phyloP scores from a whole-genome alignment of 306 rosid species.

The Gastrolobium bilobum region DNA sequence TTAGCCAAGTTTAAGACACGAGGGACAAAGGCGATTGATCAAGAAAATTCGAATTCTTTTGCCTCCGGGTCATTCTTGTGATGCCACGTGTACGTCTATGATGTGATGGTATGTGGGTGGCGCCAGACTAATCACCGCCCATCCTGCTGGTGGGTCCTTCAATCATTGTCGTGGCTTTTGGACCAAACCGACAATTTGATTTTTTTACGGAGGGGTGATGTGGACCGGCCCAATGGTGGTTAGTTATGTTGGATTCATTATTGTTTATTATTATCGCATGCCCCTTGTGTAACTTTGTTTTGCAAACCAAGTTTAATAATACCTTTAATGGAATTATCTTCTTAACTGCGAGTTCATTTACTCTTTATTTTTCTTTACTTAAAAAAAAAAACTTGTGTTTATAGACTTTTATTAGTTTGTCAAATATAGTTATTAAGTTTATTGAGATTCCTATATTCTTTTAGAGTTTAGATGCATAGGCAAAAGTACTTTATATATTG shows the following conservation, averaged over 20 bases:
- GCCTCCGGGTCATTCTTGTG: conserved; percentile 58
- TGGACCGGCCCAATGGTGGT: conserved; percentile 47
- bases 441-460: too few relatives aligned
- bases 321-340: too few relatives aligned
- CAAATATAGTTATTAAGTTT: too few relatives aligned
- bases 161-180: conserved; percentile 54
- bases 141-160: conserved; percentile 49
- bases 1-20: neutral
- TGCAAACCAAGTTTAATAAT: too few relatives aligned
- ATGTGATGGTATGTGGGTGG: conserved; percentile 21
- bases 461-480: too few relatives aligned
- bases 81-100: conserved; percentile 61
- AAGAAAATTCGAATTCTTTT: conserved; percentile 45
- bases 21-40: neutral
- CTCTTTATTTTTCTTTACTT: too few relatives aligned
- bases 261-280: neutral
- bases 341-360: too few relatives aligned
- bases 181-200: conserved; percentile 54
- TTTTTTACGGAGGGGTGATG: conserved; percentile 44
- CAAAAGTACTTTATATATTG: too few relatives aligned
- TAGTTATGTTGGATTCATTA: conserved; percentile 45
- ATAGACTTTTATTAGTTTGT: too few relatives aligned
- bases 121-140: conserved; percentile 47
- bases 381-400: too few relatives aligned
- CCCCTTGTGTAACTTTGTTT: too few relatives aligned